Conservation (phyloP, 768 basidiomycete genomes). For the Tylopilus rubrobrunneus region DNA sequence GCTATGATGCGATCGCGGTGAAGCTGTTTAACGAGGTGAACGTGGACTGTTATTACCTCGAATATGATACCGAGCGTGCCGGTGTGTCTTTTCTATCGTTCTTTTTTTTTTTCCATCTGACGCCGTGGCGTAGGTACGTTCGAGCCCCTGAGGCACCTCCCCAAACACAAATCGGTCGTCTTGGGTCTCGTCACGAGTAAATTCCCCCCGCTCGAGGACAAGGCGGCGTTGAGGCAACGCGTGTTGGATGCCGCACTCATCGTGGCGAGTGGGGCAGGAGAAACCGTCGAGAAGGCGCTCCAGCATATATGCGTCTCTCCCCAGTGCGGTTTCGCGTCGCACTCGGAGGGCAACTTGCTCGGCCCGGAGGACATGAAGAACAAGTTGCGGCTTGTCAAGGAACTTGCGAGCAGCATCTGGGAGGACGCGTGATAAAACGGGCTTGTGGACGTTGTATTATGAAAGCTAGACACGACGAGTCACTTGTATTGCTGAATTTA, state of each 20-base stretch:
- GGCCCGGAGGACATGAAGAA: slow-evolving; percentile 32
- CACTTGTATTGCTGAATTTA: too few species aligned
- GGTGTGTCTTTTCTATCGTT: slow-evolving; percentile 22
- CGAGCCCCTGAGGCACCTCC: slow-evolving; percentile 30
- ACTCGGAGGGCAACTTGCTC: slow-evolving; percentile 42
- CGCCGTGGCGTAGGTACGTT: slow-evolving; percentile 21
- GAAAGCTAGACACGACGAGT: too few species aligned
- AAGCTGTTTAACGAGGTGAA: slow-evolving; percentile 44
- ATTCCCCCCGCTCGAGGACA: slow-evolving; percentile 41
- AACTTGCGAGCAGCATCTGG: slow-evolving; percentile 38
- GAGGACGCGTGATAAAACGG: slow-evolving; percentile 10
- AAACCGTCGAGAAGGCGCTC: slow-evolving; percentile 37
- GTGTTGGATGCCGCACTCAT: slow-evolving; percentile 41
- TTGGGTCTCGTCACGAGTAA: slow-evolving; percentile 45
- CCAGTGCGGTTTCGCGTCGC: slow-evolving; percentile 50
- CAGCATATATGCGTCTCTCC: slow-evolving; percentile 42
- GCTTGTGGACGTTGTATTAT: too few species aligned
- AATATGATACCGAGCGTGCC: slow-evolving; percentile 46
- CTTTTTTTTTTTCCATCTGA: not conserved
- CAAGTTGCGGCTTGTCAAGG: slow-evolving; percentile 29
- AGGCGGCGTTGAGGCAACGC: slow-evolving; percentile 35
- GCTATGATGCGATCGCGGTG: slow-evolving; percentile 42
- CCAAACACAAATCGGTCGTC: slow-evolving; percentile 37
- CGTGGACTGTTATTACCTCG: slow-evolving; percentile 44
- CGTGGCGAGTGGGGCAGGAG: slow-evolving; percentile 37